phyloP scores from a whole-genome alignment of 441 rosid species.

The Melastoma candidum region DNA sequence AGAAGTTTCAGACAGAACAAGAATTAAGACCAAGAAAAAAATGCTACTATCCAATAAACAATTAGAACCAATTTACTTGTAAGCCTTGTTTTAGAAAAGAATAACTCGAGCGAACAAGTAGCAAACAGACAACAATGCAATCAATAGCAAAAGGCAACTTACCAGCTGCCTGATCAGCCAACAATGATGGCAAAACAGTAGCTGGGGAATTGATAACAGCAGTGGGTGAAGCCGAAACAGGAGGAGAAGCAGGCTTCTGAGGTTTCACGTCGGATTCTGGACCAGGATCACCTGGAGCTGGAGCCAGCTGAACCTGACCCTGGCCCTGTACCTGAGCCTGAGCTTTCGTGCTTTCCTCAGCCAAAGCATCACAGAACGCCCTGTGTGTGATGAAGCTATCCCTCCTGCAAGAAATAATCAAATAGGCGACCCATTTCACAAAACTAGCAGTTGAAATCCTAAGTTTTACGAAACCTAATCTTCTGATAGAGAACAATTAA shows the following conservation, averaged over 20 bases:
- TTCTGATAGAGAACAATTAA: not conserved
- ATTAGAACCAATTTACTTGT: too few species aligned
- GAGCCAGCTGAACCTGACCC: slow-evolving; percentile 5
- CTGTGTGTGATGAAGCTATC: slow-evolving; percentile 56
- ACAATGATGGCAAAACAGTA: too few species aligned
- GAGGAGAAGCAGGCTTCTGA: slow-evolving; percentile 22
- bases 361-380: slow-evolving; percentile 84
- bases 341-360: slow-evolving; percentile 60
- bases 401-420: slow-evolving; percentile 23
- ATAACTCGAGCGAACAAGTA: too few species aligned
- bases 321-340: slow-evolving; percentile 23
- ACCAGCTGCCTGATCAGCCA: too few species aligned
- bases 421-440: slow-evolving; percentile 7
- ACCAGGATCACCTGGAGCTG: slow-evolving; percentile 1
- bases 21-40: too few species aligned
- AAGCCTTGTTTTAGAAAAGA: too few species aligned
- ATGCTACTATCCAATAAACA: too few species aligned
- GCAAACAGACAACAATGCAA: too few species aligned
- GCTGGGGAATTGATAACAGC: slow-evolving; percentile 6
- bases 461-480: slow-evolving; percentile 17
- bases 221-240: not conserved
- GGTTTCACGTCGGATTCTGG: slow-evolving; percentile 17
- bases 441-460: not conserved
- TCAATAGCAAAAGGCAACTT: too few species aligned
- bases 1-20: too few species aligned